A percentile compares a stretch with the other conserved stretches of the same genome.
phyloP scores from a whole-genome alignment of 495 filamentous ascomycete genomes.

The Xylaria curta region DNA sequence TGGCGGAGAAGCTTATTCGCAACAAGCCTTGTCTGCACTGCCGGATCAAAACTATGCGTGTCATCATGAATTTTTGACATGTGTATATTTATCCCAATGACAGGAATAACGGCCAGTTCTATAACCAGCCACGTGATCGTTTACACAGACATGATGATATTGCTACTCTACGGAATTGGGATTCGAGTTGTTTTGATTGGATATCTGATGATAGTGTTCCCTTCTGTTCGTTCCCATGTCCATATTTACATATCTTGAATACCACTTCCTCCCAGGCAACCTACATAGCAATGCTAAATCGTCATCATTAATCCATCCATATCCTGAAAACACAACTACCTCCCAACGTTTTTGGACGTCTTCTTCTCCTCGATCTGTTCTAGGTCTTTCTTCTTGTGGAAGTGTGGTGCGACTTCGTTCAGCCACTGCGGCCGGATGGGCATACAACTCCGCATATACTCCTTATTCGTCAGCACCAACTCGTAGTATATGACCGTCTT shows the following conservation, averaged over 20 bases:
- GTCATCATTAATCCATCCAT: constrained; percentile 20
- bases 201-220: neutral
- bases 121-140: neutral
- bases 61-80: neutral
- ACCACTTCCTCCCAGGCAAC: neutral
- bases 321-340: constrained; percentile 21
- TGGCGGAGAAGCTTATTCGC: neutral
- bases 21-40: neutral
- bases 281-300: neutral
- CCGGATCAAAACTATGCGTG: constrained; percentile 5
- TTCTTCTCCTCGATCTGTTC: constrained; percentile 84
- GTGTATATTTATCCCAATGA: neutral
- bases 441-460: constrained; percentile 90
- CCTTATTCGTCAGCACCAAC: constrained; percentile 88
- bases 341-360: constrained; percentile 56
- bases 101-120: neutral
- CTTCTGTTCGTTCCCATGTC: too few species aligned
- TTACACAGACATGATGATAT: neutral
- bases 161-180: neutral
- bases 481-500: constrained; percentile 94
- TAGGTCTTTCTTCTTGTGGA: constrained; percentile 90
- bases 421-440: constrained; percentile 87
- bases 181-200: neutral
- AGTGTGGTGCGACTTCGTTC: constrained; percentile 92
- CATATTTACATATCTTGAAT: neutral